Conservation (phyloP, 2,329 filamentous ascomycete genomes). For the Colletotrichum lupini region DNA sequence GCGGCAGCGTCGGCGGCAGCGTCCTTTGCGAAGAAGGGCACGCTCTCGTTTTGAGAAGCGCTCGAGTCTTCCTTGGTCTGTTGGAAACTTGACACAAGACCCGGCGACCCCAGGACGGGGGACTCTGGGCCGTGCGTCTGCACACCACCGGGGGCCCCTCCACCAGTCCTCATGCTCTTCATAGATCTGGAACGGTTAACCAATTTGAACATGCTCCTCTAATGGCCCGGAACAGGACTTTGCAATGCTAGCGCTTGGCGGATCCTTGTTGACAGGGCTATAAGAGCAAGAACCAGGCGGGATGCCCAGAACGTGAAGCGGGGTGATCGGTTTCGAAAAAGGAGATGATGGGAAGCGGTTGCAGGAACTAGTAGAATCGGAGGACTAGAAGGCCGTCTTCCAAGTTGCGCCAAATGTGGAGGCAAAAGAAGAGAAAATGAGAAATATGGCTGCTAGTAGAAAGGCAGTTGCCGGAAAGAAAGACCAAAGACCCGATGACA, state of each 20-base stretch:
- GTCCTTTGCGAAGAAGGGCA: conserved; percentile 41
- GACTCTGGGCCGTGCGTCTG: conserved; percentile 40
- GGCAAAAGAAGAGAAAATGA: not conserved
- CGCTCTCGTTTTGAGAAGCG: conserved; percentile 46
- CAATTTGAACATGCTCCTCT: conserved; percentile 46
- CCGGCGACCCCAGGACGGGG: conserved; percentile 39
- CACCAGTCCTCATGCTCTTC: conserved; percentile 39
- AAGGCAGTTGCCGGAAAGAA: conserved; percentile 7
- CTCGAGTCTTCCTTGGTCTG: conserved; percentile 43
- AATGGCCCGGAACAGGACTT: conserved; percentile 27
- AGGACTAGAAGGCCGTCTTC: not conserved
- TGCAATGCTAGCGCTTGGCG: conserved; percentile 26
- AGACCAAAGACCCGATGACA: conserved; percentile 26
- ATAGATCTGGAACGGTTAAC: conserved; percentile 46
- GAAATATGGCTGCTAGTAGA: not conserved
- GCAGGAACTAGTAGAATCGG: conserved; percentile 15
- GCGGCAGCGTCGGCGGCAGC: conserved; percentile 45
- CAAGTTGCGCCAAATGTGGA: not conserved
- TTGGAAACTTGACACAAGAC: conserved; percentile 50
- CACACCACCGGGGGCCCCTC: conserved; percentile 34
- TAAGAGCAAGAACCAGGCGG: conserved; percentile 14
- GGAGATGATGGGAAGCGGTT: conserved; percentile 23
- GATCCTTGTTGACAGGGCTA: conserved; percentile 33
- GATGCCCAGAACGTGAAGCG: conserved; percentile 24
- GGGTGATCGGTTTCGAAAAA: conserved; percentile 27